Conservation (phyloP, 1,139 yeast species). For the Komagataea norvegica region DNA sequence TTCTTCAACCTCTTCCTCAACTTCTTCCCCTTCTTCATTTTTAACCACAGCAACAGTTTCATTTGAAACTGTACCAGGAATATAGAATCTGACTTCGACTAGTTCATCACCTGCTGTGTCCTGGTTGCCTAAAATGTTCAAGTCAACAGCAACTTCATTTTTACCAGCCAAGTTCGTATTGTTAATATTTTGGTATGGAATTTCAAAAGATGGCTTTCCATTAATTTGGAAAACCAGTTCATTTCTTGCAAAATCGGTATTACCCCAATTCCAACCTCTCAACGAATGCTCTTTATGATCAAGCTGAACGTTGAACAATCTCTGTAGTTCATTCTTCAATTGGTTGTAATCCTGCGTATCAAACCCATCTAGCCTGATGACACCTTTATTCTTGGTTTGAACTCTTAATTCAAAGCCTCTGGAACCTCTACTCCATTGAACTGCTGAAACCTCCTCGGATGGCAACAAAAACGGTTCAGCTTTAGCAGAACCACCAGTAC, state of each 20-base stretch:
- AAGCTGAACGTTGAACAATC: constrained; percentile 65
- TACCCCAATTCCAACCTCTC: constrained; percentile 99
- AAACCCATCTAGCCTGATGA: constrained; percentile 86
- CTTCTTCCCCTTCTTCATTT: constrained; percentile 36
- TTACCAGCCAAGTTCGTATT: constrained; percentile 92
- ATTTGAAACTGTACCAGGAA: constrained; percentile 71
- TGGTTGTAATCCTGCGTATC: constrained; percentile 75
- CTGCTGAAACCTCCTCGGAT: constrained; percentile 72
- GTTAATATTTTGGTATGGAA: constrained; percentile 75
- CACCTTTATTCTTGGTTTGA: constrained; percentile 85
- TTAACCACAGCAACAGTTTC: constrained; percentile 11
- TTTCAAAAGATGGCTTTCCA: constrained; percentile 86
- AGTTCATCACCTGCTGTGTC: constrained; percentile 84
- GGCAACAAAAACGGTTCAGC: constrained; percentile 81
- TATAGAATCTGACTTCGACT: constrained; percentile 88
- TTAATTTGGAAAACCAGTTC: constrained; percentile 84
- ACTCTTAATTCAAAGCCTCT: constrained; percentile 87
- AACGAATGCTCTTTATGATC: constrained; percentile 88
- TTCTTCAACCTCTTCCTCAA: constrained; percentile 33
- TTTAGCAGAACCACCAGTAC: constrained; percentile 51
- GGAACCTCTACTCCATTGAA: constrained; percentile 90
- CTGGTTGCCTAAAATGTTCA: constrained; percentile 55
- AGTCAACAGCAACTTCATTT: constrained; percentile 88
- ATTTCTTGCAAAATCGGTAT: constrained; percentile 84
- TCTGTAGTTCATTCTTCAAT: constrained; percentile 77